A percentile compares a stretch with the other conserved stretches of the same genome.
phyloP scores from a whole-genome alignment of 1,139 yeast genomes.

The Saccharomyces hybrid region DNA sequence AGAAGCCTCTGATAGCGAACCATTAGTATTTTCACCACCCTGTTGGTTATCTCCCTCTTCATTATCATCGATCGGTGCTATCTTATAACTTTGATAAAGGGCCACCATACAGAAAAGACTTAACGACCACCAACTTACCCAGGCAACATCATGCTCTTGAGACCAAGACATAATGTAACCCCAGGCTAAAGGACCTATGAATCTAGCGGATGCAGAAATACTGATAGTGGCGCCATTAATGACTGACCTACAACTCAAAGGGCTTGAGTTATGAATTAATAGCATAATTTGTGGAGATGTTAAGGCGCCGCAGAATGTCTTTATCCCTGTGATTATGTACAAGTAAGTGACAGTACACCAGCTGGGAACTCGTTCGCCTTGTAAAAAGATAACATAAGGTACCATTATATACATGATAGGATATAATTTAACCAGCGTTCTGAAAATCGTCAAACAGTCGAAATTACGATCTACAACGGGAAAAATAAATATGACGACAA shows the following conservation, averaged over 20 bases:
- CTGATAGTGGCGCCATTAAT: slow-evolving; percentile 46
- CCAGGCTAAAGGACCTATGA: slow-evolving; percentile 52
- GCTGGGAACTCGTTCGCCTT: slow-evolving; percentile 22
- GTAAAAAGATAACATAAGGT: slow-evolving; percentile 45
- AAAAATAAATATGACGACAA: slow-evolving; percentile 44
- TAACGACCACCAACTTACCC: slow-evolving; percentile 46
- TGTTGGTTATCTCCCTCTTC: slow-evolving; percentile 4
- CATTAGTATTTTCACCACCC: neutral
- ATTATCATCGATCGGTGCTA: slow-evolving; percentile 16
- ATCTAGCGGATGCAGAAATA: slow-evolving; percentile 48
- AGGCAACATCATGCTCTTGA: slow-evolving; percentile 38
- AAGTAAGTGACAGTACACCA: slow-evolving; percentile 13
- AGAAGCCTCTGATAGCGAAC: neutral
- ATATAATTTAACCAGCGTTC: slow-evolving; percentile 37
- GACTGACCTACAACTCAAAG: slow-evolving; percentile 43
- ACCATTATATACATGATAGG: slow-evolving; percentile 43
- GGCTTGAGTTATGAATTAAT: slow-evolving; percentile 43
- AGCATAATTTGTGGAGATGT: slow-evolving; percentile 40
- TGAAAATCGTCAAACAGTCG: slow-evolving; percentile 41
- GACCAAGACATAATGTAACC: slow-evolving; percentile 48
- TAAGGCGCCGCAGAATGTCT: slow-evolving; percentile 33
- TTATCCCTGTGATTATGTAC: slow-evolving; percentile 30
- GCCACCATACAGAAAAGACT: slow-evolving; percentile 35
- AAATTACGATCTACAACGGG: slow-evolving; percentile 49
- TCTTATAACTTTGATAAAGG: slow-evolving; percentile 21